These are phyloP conservation scores for Boletus sp. DNA, from an alignment of 768 basidiomycete genomes.

Conservation along the genomic window DNA sequence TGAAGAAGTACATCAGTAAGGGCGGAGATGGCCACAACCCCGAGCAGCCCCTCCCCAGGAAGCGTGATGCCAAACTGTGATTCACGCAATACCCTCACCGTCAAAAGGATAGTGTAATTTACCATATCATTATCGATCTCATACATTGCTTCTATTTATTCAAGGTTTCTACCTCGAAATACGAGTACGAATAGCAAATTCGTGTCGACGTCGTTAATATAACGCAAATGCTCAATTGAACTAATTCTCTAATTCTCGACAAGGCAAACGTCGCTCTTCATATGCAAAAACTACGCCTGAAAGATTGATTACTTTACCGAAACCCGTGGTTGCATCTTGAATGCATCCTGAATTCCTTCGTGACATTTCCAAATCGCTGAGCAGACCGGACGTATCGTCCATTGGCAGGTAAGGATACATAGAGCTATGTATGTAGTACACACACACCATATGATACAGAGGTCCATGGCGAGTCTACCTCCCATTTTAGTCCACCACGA, in stretches of 20 bases:
- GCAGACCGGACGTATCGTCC: too few species aligned
- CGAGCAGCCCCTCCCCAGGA: constrained; percentile 10
- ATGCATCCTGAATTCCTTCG: too few species aligned
- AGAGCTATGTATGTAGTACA: neutral
- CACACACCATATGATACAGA: too few species aligned
- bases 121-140: neutral
- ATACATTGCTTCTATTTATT: neutral
- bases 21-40: constrained; percentile 7
- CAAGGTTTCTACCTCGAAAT: neutral
- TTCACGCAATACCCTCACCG: constrained; percentile 5
- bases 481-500: constrained; percentile 11
- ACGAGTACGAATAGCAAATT: too few species aligned
- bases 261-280: too few species aligned
- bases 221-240: too few species aligned
- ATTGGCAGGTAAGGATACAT: neutral
- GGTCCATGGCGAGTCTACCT: neutral
- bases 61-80: constrained; percentile 27
- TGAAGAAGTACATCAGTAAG: constrained; percentile 4
- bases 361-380: too few species aligned
- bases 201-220: neutral
- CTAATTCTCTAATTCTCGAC: too few species aligned
- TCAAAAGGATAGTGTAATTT: neutral
- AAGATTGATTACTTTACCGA: too few species aligned
- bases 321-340: too few species aligned
- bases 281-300: too few species aligned